Evolutionary conservation across 805 yeast species (phyloP), one percentile per base, ranked within the genome.

Genomic region (Wickerhamomyces queroliae): DNA sequence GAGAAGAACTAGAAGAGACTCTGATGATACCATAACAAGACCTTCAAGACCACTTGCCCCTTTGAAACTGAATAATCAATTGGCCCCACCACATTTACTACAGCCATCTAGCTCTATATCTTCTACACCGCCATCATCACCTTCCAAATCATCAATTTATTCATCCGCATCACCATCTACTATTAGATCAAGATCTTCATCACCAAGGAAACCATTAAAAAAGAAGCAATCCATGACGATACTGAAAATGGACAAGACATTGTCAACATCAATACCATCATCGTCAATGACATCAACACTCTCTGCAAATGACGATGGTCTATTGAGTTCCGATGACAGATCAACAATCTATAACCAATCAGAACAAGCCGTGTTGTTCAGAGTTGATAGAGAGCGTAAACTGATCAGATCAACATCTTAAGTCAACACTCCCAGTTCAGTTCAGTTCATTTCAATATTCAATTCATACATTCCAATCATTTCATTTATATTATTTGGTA

Each of bases 201-300:
- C 59, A 2, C 55, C 53, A 8, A 39, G 35, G n/a, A 55, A 50
- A 39, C 31, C 47, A 2, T 41, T 53, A 32, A 55, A 45, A 35
- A 56, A 50, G 47, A 55, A 54, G 36, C 59, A 42, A 28, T 48
- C 53, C 10, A 49, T 50, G 53, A 56, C 56, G 7, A 31, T 48
- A 7, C 37, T 49, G 20, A 49, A 49, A 40, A 44, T 57, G 49
- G 62, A 57, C 35, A 52, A 45, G 21, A 35, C 48, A 1, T 33
- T 53, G 18, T 16, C 12, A 15, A 9, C 34, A 16, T 17, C 31
- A 28, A 28, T 16, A 28, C 7, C 16, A 9, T 3, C 31, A 16
- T 11, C 25, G 8, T 23, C 25, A 23, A 23, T 23, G 17, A 13
- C 20, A n/a, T 17, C 31, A 16, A 28, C 31, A 19, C 8, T 16